Evolutionary conservation across 1,284 basidiomycete species (phyloP).

Genomic region (Pseudozyma thailandica): DNA sequence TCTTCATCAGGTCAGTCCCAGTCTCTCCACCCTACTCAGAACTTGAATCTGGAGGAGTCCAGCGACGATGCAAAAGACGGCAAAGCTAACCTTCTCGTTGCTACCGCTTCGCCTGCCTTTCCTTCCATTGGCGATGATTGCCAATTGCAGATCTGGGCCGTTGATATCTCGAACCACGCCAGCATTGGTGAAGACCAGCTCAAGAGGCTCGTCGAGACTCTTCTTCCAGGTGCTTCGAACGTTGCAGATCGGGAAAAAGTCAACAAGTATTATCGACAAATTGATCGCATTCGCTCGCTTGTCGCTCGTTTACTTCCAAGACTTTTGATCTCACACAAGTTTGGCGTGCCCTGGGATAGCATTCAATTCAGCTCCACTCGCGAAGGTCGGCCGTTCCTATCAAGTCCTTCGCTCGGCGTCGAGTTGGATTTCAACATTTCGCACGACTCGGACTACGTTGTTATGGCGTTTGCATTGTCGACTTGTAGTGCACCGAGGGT

Average conservation of each 20-base stretch:
- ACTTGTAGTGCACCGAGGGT: conserved; percentile 10
- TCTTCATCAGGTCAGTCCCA: conserved; percentile 45
- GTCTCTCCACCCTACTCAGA: background rate
- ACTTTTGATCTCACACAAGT: conserved; percentile 14
- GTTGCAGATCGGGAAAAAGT: conserved; percentile 34
- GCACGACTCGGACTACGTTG: conserved; percentile 65
- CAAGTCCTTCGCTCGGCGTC: background rate
- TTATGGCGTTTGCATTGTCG: conserved; percentile 46
- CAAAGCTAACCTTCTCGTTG: conserved; percentile 18
- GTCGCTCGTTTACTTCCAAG: conserved; percentile 48
- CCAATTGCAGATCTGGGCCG: conserved; percentile 48
- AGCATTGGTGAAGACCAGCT: conserved; percentile 8
- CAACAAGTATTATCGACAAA: conserved; percentile 37
- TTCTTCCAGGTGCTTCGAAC: conserved; percentile 26
- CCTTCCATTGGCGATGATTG: conserved; percentile 7
- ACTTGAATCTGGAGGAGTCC: no score
- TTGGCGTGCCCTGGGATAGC: conserved; percentile 9
- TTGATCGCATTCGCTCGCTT: conserved; percentile 50
- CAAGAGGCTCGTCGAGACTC: background rate
- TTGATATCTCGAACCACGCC: conserved; percentile 37
- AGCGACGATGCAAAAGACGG: conserved; percentile 1
- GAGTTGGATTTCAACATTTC: conserved; percentile 60
- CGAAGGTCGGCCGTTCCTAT: conserved; percentile 42
- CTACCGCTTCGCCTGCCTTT: background rate
- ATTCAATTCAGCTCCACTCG: conserved; percentile 16